Percentiles rank a stretch among this genome's conserved stretches.
These are phyloP conservation scores for Lachnellula occidentalis DNA, from an alignment of 2,329 filamentous ascomycete genomes.

Conservation along the genomic window DNA sequence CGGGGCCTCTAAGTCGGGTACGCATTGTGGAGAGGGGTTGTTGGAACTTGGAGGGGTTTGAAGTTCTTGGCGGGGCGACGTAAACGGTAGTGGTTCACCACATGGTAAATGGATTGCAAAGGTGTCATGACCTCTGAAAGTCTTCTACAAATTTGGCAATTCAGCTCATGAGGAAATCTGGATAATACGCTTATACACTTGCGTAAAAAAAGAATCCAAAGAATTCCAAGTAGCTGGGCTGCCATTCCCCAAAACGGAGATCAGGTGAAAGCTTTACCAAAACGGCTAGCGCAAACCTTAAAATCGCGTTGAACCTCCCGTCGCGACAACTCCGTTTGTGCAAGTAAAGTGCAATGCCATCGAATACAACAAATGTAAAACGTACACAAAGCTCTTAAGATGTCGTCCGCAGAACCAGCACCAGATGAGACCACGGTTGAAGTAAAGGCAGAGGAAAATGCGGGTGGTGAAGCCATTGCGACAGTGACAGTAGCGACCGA, in stretches of 20 bases:
- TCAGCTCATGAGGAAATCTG: background rate
- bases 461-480: conserved; percentile 13
- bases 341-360: background rate
- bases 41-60: background rate
- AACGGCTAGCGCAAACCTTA: too few relatives aligned
- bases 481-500: conserved; percentile 12
- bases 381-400: conserved; percentile 2
- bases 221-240: too few relatives aligned
- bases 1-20: conserved; percentile 69
- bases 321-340: background rate
- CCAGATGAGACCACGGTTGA: conserved; percentile 7
- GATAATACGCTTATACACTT: too few relatives aligned
- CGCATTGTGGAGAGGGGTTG: conserved; percentile 47
- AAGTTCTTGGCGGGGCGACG: background rate
- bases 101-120: background rate
- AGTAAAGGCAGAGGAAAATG: conserved; percentile 16
- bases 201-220: too few relatives aligned
- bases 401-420: conserved; percentile 20
- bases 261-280: too few relatives aligned
- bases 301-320: background rate
- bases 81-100: too few relatives aligned
- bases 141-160: background rate
- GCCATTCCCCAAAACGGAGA: too few relatives aligned
- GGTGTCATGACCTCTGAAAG: background rate
- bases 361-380: background rate